These are phyloP conservation scores for Sarcodon sp. DNA, from an alignment of 768 basidiomycete species.

Conservation along the genomic window DNA sequence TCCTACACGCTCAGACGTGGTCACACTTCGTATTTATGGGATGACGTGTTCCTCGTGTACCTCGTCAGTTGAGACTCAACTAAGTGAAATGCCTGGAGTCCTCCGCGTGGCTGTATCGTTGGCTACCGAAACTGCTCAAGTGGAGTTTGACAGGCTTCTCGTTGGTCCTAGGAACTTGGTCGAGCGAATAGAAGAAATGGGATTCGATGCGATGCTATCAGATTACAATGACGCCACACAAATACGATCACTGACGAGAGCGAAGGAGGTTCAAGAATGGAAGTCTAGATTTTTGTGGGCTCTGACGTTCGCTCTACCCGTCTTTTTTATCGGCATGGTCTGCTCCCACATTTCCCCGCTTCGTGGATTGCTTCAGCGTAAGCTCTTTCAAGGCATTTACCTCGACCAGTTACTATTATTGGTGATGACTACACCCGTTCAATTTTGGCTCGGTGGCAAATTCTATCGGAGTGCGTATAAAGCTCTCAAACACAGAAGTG, in stretches of 20 bases:
- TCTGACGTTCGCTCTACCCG: conserved; percentile 76
- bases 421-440: conserved; percentile 77
- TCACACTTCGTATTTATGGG: conserved; percentile 75
- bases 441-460: conserved; percentile 80
- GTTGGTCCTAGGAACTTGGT: conserved; percentile 82
- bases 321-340: conserved; percentile 87
- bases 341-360: conserved; percentile 55
- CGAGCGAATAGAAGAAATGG: conserved; percentile 76
- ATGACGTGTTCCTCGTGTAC: conserved; percentile 87
- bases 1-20: conserved; percentile 44
- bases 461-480: conserved; percentile 91
- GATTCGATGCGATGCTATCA: conserved; percentile 80
- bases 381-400: conserved; percentile 56
- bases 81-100: conserved; percentile 63
- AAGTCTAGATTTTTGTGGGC: conserved; percentile 61
- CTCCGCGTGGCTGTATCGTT: conserved; percentile 60
- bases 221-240: conserved; percentile 77
- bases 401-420: conserved; percentile 72
- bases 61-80: conserved; percentile 58
- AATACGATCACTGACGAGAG: conserved; percentile 71
- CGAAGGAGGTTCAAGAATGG: conserved; percentile 92
- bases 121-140: conserved; percentile 59
- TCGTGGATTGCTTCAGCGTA: conserved; percentile 32
- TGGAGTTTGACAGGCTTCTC: conserved; percentile 62
- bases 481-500: conserved; percentile 74